Base-by-base conservation (phyloP, 2,329 filamentous ascomycete genomes). In the Aspergillus novofumigatus region DNA sequence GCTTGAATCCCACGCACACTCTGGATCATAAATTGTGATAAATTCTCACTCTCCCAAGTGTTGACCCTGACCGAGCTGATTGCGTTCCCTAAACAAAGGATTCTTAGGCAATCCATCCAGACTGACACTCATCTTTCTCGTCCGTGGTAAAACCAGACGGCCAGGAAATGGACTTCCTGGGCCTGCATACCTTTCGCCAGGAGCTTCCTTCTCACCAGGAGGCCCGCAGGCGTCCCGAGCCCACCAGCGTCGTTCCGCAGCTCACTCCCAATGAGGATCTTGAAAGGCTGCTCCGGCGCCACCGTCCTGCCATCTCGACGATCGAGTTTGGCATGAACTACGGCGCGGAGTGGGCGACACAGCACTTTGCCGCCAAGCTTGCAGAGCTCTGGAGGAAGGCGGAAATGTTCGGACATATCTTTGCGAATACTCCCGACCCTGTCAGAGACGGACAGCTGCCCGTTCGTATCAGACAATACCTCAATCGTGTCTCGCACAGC, bases 401-500 rank as follows among this genome's bases (percentile, higher is more conserved):
- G 2, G 58, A 63, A 17, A n/a, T 51, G 1, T 69, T 65, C 49
- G 62, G 59, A 8, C 53, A 60, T 29, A 35, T 53, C 9, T 59
- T 64, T 35, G 62, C 59, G 4, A 64, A 59, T 25, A 21, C 59
- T 2, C 62, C 64, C 9, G 58, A 59, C 41, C 29, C 62, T 9
- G 56, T 49, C 20, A 53, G 49, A 41, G 63, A 65, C 26, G 62
- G 57, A 21, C 56, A 56, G 17, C 41, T 67, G 49, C 58, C 59
- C 4, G 35, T 53, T 17, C 35, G 50, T 7, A 49, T 65, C 41
- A 63, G 62, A 50, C 57, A 64, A 3, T 65, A 65, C 54, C 48
- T 70, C 53, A 65, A 62, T 57, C 35, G 54, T 0, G 60, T 64
- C 26, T 57, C 62, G 3, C 55, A 61, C 25, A 49, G 42, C 17